phyloP scores from a whole-genome alignment of 306 rosid genomes.

The Begonia peltatifolia region DNA sequence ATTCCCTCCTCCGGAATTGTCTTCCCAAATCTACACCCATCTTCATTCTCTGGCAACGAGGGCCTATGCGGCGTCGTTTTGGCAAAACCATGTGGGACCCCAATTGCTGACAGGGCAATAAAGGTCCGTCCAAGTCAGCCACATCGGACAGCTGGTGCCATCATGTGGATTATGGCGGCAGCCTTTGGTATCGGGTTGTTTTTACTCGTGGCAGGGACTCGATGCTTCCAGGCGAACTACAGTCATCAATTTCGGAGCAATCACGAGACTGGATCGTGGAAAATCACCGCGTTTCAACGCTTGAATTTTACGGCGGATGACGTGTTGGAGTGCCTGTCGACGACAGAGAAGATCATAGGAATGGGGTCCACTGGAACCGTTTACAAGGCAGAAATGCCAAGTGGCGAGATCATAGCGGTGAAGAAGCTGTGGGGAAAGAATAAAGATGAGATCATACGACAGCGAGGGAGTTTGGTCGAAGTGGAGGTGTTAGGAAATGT shows the following conservation, averaged over 20 bases:
- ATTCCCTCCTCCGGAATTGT: conserved; percentile 49
- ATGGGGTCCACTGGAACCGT: conserved; percentile 93
- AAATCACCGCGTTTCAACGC: conserved; percentile 74
- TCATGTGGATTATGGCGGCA: conserved; percentile 81
- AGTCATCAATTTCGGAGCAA: conserved; percentile 23
- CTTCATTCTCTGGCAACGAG: conserved; percentile 65
- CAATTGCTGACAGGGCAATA: conserved; percentile 12
- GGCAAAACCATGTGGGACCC: conserved; percentile 39
- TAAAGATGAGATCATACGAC: conserved; percentile 55
- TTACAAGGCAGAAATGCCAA: conserved; percentile 76
- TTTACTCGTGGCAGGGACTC: conserved; percentile 66
- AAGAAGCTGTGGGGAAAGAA: conserved; percentile 83
- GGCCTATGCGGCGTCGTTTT: conserved; percentile 60
- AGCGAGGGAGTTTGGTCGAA: conserved; percentile 83
- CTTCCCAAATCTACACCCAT: conserved; percentile 51
- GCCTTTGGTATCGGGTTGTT: conserved; percentile 85
- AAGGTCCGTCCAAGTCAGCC: conserved; percentile 38
- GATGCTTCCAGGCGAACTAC: conserved; percentile 70
- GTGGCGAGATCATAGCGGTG: conserved; percentile 88
- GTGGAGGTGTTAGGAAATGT: conserved; percentile 92
- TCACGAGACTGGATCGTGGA: conserved; percentile 68
- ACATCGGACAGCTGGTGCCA: conserved; percentile 60
- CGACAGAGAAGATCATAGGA: conserved; percentile 61
- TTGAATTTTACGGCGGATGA: conserved; percentile 85
- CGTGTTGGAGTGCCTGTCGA: conserved; percentile 58